phyloP scores from a whole-genome alignment of 306 rosid species.

The Pyrus bretschneideri region DNA sequence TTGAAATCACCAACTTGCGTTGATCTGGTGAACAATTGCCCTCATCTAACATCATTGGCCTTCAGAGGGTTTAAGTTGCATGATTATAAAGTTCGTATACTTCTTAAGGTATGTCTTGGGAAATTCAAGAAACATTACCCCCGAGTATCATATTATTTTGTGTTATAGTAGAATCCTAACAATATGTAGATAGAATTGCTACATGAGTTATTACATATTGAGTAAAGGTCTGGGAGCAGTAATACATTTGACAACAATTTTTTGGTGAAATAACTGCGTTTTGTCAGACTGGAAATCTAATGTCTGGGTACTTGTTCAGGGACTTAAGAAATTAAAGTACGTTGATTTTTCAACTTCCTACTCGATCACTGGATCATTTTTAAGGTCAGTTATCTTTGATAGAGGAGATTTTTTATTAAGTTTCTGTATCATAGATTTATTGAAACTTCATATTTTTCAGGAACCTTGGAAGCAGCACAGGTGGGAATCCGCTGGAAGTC shows the following conservation, averaged over 20 bases:
- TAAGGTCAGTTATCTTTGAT: slow-evolving; percentile 47
- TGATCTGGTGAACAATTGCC: slow-evolving; percentile 68
- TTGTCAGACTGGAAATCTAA: neutral
- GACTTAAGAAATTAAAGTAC: slow-evolving; percentile 65
- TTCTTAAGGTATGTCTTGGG: slow-evolving; percentile 62
- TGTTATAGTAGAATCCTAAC: neutral
- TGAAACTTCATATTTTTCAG: slow-evolving; percentile 27
- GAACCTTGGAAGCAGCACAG: slow-evolving; percentile 69
- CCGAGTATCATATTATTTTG: neutral
- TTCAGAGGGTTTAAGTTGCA: slow-evolving; percentile 95
- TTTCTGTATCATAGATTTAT: slow-evolving; percentile 1
- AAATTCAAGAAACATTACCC: slow-evolving; percentile 2
- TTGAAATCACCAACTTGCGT: slow-evolving; percentile 77
- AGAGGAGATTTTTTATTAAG: slow-evolving; percentile 1
- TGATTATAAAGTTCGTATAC: slow-evolving; percentile 78
- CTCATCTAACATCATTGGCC: slow-evolving; percentile 73
- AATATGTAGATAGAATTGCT: neutral
- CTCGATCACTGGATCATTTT: slow-evolving; percentile 86
- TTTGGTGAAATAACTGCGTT: neutral
- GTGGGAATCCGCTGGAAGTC: slow-evolving; percentile 71
- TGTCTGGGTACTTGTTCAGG: slow-evolving; percentile 44
- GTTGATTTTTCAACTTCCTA: slow-evolving; percentile 92
- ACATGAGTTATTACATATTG: neutral
- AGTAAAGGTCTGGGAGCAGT: neutral
- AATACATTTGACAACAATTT: neutral